Percentiles rank a stretch among this genome's conserved stretches.
Evolutionary conservation across 148 eudicot species (phyloP).

Genomic region (Camellia japonica): DNA sequence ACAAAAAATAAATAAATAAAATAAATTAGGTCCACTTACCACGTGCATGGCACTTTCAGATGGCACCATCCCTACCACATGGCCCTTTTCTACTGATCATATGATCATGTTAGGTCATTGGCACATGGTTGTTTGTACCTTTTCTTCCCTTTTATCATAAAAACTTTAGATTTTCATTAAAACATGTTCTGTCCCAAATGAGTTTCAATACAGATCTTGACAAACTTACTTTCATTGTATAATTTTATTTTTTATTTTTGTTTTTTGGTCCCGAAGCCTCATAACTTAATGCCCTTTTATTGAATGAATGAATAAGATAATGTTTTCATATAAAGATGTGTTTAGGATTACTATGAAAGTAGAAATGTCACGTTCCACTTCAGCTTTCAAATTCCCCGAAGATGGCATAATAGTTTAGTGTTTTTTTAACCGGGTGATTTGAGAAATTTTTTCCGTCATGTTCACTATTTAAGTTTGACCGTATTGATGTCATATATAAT

Average conservation of each 20-base stretch:
- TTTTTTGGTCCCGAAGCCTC: not conserved
- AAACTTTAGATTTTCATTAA: not conserved
- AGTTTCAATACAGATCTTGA: not conserved
- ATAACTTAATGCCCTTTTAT: too few relatives aligned
- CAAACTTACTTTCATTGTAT: not conserved
- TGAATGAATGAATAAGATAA: not conserved
- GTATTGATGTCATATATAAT: too few relatives aligned
- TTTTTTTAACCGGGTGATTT: too few relatives aligned
- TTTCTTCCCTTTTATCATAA: not conserved
- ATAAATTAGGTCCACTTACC: conserved; percentile 8
- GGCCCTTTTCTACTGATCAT: not conserved
- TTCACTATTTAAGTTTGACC: too few relatives aligned
- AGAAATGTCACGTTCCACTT: too few relatives aligned
- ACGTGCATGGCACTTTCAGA: too few relatives aligned
- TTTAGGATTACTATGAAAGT: too few relatives aligned
- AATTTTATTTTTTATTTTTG: too few relatives aligned
- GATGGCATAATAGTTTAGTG: too few relatives aligned
- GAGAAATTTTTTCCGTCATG: too few relatives aligned
- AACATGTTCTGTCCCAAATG: not conserved
- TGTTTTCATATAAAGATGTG: too few relatives aligned
- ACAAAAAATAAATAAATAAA: not conserved
- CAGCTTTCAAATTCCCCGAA: too few relatives aligned
- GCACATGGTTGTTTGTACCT: not conserved
- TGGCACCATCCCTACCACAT: not conserved
- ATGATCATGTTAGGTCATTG: not conserved